Evolutionary conservation across 148 eudicot species (phyloP).

Genomic region (Limonium bicolor): DNA sequence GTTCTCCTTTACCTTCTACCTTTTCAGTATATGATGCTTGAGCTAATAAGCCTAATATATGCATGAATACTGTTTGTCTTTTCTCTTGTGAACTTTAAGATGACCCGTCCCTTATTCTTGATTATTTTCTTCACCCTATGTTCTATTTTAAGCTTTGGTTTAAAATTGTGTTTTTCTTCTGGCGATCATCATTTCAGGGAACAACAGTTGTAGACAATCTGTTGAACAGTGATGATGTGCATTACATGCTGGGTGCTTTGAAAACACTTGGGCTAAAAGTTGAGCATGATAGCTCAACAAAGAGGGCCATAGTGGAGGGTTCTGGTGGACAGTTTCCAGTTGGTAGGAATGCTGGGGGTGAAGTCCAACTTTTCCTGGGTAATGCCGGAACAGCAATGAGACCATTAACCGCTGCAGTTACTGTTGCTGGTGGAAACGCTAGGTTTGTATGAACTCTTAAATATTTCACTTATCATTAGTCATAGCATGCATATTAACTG

Average conservation of each 20-base stretch:
- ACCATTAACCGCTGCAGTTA: constrained; percentile 93
- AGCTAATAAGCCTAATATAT: no score
- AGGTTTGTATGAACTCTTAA: constrained; percentile 53
- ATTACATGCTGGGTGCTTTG: constrained; percentile 93
- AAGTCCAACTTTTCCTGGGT: constrained; percentile 82
- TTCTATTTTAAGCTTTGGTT: no score
- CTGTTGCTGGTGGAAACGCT: constrained; percentile 85
- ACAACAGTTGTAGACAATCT: constrained; percentile 86
- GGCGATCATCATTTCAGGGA: constrained; percentile 38
- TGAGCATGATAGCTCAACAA: constrained; percentile 46
- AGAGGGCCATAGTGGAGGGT: constrained; percentile 78
- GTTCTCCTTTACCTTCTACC: no score
- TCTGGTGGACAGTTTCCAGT: constrained; percentile 80
- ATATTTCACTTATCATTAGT: no score
- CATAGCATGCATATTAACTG: no score
- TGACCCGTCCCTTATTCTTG: no score
- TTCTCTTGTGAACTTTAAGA: no score
- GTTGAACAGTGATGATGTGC: constrained; percentile 85
- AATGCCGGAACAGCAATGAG: constrained; percentile 99
- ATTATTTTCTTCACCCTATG: no score
- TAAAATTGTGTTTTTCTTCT: no score
- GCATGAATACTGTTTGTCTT: no score
- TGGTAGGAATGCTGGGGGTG: constrained; percentile 46
- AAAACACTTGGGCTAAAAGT: constrained; percentile 84
- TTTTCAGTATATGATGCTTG: no score